These are phyloP conservation scores for Phytophthora foliorum DNA, from an alignment of 352 stramenopile genomes.

Conservation along the genomic window DNA sequence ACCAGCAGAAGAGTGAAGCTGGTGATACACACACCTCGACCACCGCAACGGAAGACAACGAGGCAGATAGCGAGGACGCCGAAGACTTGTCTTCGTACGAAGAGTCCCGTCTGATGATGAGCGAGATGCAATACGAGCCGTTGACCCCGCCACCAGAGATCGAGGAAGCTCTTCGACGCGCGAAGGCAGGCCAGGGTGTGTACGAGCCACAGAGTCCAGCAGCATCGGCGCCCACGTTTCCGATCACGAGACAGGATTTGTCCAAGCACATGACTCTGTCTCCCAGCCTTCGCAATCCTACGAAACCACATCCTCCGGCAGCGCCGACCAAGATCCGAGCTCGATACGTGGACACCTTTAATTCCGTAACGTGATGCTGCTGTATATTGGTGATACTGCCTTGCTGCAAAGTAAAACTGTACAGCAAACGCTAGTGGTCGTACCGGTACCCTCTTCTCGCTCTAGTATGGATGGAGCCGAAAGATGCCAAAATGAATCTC, in stretches of 20 bases:
- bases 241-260: slow-evolving; percentile 23
- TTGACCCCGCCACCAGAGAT: slow-evolving; percentile 57
- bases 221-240: slow-evolving; percentile 21
- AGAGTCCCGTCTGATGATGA: slow-evolving; percentile 31
- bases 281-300: slow-evolving; percentile 15
- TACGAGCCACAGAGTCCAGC: slow-evolving; percentile 12
- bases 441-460: too few species aligned
- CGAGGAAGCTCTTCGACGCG: slow-evolving; percentile 47
- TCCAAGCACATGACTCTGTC: slow-evolving; percentile 28
- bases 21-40: slow-evolving; percentile 21
- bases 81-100: slow-evolving; percentile 35
- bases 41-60: slow-evolving; percentile 23
- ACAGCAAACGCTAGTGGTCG: too few species aligned
- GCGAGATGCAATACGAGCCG: slow-evolving; percentile 35
- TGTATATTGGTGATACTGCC: too few species aligned
- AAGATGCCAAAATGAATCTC: too few species aligned
- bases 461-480: too few species aligned
- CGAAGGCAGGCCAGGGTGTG: slow-evolving; percentile 32
- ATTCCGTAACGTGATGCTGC: slow-evolving; percentile 31
- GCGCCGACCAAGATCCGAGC: slow-evolving; percentile 32
- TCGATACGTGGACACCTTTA: slow-evolving; percentile 61
- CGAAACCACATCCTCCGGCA: slow-evolving; percentile 27
- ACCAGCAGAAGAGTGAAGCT: slow-evolving; percentile 24
- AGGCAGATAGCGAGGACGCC: slow-evolving; percentile 30
- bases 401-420: too few species aligned